Conservation (phyloP, 805 yeast species). For the Saccharomyces kudriavzevii region DNA sequence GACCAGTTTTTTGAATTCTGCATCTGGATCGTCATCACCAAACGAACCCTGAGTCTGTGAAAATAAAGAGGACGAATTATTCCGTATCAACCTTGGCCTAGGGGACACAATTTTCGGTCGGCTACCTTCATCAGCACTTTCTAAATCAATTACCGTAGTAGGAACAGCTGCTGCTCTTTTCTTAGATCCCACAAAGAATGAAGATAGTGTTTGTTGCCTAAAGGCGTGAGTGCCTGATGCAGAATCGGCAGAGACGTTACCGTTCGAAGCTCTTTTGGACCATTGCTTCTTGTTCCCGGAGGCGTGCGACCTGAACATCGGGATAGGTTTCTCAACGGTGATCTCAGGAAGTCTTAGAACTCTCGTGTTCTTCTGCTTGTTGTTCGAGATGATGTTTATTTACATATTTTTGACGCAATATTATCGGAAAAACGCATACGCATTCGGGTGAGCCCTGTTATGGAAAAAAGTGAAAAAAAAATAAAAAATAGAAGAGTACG, state of each 20-base stretch:
- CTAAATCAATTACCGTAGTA: not conserved
- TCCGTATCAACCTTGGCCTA: not conserved
- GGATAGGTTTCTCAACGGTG: not conserved
- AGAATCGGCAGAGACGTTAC: not conserved
- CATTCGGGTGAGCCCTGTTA: not conserved
- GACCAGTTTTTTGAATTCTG: conserved; percentile 15
- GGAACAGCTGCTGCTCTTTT: not conserved
- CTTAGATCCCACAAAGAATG: not conserved
- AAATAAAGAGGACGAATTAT: conserved; percentile 9
- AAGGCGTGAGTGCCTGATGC: not conserved
- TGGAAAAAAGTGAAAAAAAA: not conserved
- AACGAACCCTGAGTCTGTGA: conserved; percentile 27
- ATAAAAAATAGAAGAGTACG: not conserved
- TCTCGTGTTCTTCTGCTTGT: not conserved
- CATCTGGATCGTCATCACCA: conserved; percentile 27
- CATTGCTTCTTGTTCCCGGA: not conserved
- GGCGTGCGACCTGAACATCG: not conserved
- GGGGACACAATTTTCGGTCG: not conserved
- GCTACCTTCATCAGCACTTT: not conserved
- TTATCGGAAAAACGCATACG: not conserved
- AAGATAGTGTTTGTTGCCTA: not conserved
- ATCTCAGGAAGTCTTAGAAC: not conserved
- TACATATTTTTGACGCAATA: not conserved
- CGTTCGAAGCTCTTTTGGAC: not conserved
- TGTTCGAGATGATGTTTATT: not conserved